These are phyloP conservation scores for Magnaporthiopsis rhizophila DNA, from an alignment of 2,329 filamentous ascomycete species.

Conservation along the genomic window DNA sequence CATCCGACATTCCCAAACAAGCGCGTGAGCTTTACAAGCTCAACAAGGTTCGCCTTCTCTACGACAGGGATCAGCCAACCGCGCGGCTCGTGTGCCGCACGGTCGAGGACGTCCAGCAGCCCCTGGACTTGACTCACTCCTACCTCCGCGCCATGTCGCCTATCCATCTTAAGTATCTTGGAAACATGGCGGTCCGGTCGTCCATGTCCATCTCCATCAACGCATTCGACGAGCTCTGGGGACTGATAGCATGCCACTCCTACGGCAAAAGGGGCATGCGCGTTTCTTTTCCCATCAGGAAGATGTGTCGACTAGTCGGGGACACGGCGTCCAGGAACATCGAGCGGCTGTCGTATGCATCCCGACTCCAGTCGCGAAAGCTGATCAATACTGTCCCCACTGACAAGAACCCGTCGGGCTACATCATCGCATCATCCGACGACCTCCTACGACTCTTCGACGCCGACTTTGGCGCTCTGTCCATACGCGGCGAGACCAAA, in stretches of 20 bases:
- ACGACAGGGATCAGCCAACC: constrained; percentile 74
- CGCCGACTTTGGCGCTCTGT: constrained; percentile 78
- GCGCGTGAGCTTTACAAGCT: constrained; percentile 82
- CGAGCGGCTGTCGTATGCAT: constrained; percentile 78
- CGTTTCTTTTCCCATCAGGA: constrained; percentile 85
- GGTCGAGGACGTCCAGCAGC: constrained; percentile 61
- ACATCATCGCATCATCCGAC: constrained; percentile 83
- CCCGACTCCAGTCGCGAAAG: constrained; percentile 75
- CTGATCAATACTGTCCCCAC: constrained; percentile 80
- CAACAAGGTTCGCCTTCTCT: constrained; percentile 82
- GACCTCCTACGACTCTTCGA: constrained; percentile 78
- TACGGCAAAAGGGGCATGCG: constrained; percentile 75
- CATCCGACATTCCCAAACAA: constrained; percentile 78
- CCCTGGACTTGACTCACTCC: constrained; percentile 75
- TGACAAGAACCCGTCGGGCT: constrained; percentile 74
- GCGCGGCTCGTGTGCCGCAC: constrained; percentile 75
- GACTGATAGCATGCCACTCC: constrained; percentile 76
- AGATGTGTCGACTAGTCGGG: constrained; percentile 83
- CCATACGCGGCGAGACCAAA: constrained; percentile 83
- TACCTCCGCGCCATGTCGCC: constrained; percentile 87
- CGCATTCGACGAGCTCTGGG: constrained; percentile 79
- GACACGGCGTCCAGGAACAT: constrained; percentile 84
- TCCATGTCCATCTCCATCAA: constrained; percentile 95
- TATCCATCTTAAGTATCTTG: constrained; percentile 79
- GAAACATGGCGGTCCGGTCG: constrained; percentile 83